A percentile compares a stretch with the other conserved stretches of the same genome.
Evolutionary conservation across 768 basidiomycete genomes (phyloP).

Genomic region (Lepiota venenata): DNA sequence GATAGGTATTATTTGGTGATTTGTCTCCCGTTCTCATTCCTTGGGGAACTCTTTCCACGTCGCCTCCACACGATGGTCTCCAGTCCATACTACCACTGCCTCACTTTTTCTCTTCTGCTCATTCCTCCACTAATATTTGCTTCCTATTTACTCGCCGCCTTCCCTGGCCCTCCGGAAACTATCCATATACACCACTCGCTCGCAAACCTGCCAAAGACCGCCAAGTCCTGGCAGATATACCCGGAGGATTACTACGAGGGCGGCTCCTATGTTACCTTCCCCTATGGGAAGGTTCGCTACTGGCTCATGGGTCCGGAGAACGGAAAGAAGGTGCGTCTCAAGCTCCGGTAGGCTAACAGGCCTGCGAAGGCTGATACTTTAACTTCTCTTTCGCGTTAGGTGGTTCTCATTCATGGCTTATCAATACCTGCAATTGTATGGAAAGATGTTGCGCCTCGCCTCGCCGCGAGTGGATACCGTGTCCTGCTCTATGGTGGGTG

Average conservation of each 20-base stretch:
- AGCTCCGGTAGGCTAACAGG: not conserved
- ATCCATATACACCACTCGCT: constrained; percentile 54
- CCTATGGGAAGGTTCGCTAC: constrained; percentile 69
- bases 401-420: constrained; percentile 76
- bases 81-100: constrained; percentile 37
- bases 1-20: too few relatives aligned
- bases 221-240: constrained; percentile 67
- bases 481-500: constrained; percentile 70
- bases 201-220: constrained; percentile 50
- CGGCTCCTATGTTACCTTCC: constrained; percentile 61
- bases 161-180: constrained; percentile 56
- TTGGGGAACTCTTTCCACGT: constrained; percentile 7
- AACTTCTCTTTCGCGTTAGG: constrained; percentile 31
- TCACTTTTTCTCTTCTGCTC: constrained; percentile 54
- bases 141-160: constrained; percentile 60
- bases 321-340: constrained; percentile 54
- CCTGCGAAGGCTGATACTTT: not conserved
- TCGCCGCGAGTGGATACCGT: constrained; percentile 63
- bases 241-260: constrained; percentile 66
- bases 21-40: not conserved
- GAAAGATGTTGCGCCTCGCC: constrained; percentile 67
- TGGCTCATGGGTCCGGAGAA: constrained; percentile 73
- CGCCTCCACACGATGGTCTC: constrained; percentile 26
- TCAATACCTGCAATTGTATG: constrained; percentile 76
- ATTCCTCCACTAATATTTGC: constrained; percentile 59